Evolutionary conservation across 768 basidiomycete species (phyloP), one percentile per base, ranked within the genome.

Genomic region (Calocybe gangraenosa): DNA sequence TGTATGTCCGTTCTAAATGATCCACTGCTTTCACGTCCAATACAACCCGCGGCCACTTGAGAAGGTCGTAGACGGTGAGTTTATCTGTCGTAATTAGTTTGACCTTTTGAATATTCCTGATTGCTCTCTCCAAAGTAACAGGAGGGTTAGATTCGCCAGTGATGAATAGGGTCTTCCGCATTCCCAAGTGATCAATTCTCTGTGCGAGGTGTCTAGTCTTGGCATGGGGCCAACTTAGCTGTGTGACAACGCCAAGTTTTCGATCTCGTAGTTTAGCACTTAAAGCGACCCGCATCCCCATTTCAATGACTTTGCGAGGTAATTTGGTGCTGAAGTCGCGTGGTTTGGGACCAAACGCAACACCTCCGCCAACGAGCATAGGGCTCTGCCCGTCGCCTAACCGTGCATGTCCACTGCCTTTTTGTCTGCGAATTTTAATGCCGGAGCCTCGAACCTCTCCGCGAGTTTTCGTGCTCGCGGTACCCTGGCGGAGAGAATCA

Each of bases 261-360:
- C 78, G 76, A 50, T 91, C 85, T 55, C 77, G 76, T 59, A 95
- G 70, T 63, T 92, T 92, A 34, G 81, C 75, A 53, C 90, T 92
- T 36, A 98, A 65, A 2, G 91, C 93, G 40, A 93, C 85, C 17
- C 89, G 79, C 81, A 97, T 84, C 8, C 94, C 95, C 82, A 97
- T 87, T 56, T 89, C 74, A 33, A 92, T 76, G 53, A 96, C 87
- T 66, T 97, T 97, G 51, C 90, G 78, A n/a, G 90, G 88, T 30
- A 99, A 76, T 52, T 89, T 86, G 15, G 92, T 92, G 56, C 87
- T 82, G 64, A 94, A 97, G 62, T 96, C 89, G 39, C 92, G 79
- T 2, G 92, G 90, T 59, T 90, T 86, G 0, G 92, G 91, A 22
- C 92, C 92, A 49, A 92, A 93, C 5, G 91, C 91, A 32, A 87